Evolutionary conservation across 192 early-diverging fungal genomes (phyloP).

Genomic region (Coemansia sp.): DNA sequence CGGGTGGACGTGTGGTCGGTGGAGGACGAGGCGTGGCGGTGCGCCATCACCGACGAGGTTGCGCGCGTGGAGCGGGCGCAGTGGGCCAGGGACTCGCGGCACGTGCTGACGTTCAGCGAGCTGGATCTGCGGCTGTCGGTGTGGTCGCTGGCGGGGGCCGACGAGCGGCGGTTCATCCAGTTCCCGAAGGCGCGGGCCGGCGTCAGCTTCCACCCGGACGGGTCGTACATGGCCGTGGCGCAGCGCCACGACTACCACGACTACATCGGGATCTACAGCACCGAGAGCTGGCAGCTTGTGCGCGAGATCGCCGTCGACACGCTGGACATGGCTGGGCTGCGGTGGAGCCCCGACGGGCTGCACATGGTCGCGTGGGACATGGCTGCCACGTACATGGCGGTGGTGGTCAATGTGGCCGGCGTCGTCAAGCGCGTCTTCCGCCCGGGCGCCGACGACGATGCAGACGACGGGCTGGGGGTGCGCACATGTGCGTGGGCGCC

Average conservation of each 20-base stretch:
- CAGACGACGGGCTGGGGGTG: conserved; percentile 32
- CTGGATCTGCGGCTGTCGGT: conserved; percentile 50
- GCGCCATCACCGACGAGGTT: conserved; percentile 42
- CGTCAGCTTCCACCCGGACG: conserved; percentile 36
- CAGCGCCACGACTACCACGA: conserved; percentile 55
- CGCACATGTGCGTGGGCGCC: conserved; percentile 34
- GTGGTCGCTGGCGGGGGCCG: conserved; percentile 37
- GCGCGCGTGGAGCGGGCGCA: conserved; percentile 25
- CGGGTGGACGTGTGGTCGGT: conserved; percentile 54
- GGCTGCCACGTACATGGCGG: background rate
- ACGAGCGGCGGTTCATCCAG: conserved; percentile 45
- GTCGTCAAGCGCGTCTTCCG: conserved; percentile 27
- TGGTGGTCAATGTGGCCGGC: conserved; percentile 35
- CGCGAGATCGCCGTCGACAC: conserved; percentile 30
- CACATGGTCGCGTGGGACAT: conserved; percentile 29
- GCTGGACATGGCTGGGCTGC: conserved; percentile 23
- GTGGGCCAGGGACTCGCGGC: conserved; percentile 38
- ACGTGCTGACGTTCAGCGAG: conserved; percentile 50
- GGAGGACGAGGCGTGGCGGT: conserved; percentile 38
- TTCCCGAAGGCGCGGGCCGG: conserved; percentile 27
- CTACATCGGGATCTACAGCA: conserved; percentile 40
- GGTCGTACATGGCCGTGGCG: conserved; percentile 38
- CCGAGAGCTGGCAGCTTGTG: conserved; percentile 36
- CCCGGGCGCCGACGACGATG: conserved; percentile 3
- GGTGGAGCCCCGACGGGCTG: conserved; percentile 49